Conservation (phyloP, 768 basidiomycete species). For the Boletus speciosus region DNA sequence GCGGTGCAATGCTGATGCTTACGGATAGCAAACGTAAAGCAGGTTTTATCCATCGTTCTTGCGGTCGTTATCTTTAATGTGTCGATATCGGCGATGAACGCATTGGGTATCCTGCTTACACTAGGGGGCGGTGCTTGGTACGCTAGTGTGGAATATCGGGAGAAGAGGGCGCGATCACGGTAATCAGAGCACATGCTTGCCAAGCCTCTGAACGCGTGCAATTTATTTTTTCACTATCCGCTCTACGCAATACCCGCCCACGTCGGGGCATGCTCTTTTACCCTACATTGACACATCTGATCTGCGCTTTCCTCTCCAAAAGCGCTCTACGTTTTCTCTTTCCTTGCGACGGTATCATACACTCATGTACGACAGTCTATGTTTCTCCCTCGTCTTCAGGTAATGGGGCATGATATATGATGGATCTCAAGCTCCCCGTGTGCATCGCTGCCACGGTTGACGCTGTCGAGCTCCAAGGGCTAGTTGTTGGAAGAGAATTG, state of each 20-base stretch:
- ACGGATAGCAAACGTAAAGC: slow-evolving; percentile 81
- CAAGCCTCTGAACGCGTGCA: not conserved
- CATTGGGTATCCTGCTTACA: slow-evolving; percentile 79
- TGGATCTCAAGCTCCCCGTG: too few species aligned
- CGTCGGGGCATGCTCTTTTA: not conserved
- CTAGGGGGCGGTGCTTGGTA: slow-evolving; percentile 85
- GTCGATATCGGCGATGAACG: slow-evolving; percentile 75
- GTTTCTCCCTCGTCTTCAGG: not conserved
- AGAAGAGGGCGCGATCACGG: slow-evolving; percentile 35
- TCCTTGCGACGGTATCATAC: not conserved
- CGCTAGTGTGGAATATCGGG: slow-evolving; percentile 60
- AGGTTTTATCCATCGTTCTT: slow-evolving; percentile 83
- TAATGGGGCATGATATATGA: too few species aligned
- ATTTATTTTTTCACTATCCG: not conserved
- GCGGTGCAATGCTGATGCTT: slow-evolving; percentile 3
- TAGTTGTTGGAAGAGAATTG: too few species aligned
- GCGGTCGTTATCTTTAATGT: slow-evolving; percentile 84
- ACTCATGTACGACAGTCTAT: slow-evolving; percentile 4
- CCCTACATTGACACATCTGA: not conserved
- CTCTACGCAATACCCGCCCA: not conserved
- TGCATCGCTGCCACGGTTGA: too few species aligned
- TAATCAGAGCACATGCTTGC: not conserved
- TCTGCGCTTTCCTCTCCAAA: not conserved
- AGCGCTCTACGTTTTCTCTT: not conserved
- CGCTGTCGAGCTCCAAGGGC: too few species aligned